Evolutionary conservation across 148 eudicot species (phyloP).

Genomic region (Fagopyrum tataricum): DNA sequence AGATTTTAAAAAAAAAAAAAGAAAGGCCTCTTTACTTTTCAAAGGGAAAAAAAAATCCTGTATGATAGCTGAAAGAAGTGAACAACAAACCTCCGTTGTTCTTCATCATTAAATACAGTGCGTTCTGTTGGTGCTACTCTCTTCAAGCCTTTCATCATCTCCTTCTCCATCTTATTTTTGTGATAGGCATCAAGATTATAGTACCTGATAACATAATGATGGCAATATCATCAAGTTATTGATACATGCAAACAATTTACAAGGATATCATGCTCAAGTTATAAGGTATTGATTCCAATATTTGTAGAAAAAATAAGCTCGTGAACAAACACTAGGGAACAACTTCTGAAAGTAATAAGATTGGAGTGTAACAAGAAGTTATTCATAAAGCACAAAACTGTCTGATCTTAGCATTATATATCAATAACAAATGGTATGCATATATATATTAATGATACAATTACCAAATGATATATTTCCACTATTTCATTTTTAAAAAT

Average conservation of each 20-base stretch:
- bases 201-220: slow-evolving; percentile 50
- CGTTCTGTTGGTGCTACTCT: slow-evolving; percentile 49
- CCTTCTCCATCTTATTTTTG: slow-evolving; percentile 53
- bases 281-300: neutral
- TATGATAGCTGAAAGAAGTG: slow-evolving; percentile 1
- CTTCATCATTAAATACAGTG: slow-evolving; percentile 85
- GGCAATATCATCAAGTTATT: neutral
- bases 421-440: neutral
- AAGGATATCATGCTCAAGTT: neutral
- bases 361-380: neutral
- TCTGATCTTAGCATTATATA: neutral
- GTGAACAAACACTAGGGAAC: neutral
- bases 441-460: neutral
- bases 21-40: no score
- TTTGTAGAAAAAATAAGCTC: neutral
- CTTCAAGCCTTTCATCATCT: slow-evolving; percentile 55
- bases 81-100: slow-evolving; percentile 65
- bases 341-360: neutral
- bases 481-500: neutral
- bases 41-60: no score
- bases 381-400: neutral
- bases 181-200: slow-evolving; percentile 81
- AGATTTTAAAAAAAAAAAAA: no score
- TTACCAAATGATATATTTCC: neutral
- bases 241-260: neutral